Evolutionary conservation across 2,329 filamentous ascomycete genomes (phyloP).

Genomic region (Verticillium tricorpus): DNA sequence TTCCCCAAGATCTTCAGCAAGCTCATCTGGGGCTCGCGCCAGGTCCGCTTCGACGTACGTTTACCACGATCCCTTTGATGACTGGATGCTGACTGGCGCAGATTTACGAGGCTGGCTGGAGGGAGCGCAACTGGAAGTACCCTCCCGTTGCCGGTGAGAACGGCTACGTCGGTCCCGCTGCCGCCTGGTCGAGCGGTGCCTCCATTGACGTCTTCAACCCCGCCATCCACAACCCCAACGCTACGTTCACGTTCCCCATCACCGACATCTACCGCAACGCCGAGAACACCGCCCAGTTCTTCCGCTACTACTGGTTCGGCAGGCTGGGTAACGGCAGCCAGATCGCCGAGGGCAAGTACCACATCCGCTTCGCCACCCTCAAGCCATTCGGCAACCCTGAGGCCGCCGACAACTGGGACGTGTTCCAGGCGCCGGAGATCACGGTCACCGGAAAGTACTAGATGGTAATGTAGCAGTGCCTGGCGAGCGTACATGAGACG

Average conservation of each 20-base stretch:
- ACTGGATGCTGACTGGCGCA: not conserved
- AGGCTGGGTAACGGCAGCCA: conserved; percentile 37
- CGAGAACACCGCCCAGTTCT: conserved; percentile 2
- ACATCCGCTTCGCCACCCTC: conserved; percentile 35
- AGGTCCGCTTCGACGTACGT: conserved; percentile 14
- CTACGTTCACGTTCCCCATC: conserved; percentile 19
- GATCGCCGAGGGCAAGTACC: conserved; percentile 34
- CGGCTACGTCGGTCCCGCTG: conserved; percentile 36
- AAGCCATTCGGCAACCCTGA: conserved; percentile 35
- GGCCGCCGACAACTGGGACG: conserved; percentile 36
- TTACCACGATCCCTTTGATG: not conserved
- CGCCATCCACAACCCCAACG: conserved; percentile 17
- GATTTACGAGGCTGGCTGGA: conserved; percentile 34
- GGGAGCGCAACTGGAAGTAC: conserved; percentile 35
- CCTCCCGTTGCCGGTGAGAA: conserved; percentile 32
- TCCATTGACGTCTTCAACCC: conserved; percentile 14
- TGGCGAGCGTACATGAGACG: too few species aligned
- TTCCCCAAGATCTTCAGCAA: conserved; percentile 15
- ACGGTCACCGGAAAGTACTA: conserved; percentile 19
- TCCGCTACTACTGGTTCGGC: conserved; percentile 35
- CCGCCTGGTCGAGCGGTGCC: conserved; percentile 16
- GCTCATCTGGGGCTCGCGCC: conserved; percentile 16
- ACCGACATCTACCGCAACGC: conserved; percentile 15
- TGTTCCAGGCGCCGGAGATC: conserved; percentile 29
- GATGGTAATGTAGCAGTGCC: not conserved